Conservation (phyloP, 768 basidiomycete species). For the Lentinula lateritia region DNA sequence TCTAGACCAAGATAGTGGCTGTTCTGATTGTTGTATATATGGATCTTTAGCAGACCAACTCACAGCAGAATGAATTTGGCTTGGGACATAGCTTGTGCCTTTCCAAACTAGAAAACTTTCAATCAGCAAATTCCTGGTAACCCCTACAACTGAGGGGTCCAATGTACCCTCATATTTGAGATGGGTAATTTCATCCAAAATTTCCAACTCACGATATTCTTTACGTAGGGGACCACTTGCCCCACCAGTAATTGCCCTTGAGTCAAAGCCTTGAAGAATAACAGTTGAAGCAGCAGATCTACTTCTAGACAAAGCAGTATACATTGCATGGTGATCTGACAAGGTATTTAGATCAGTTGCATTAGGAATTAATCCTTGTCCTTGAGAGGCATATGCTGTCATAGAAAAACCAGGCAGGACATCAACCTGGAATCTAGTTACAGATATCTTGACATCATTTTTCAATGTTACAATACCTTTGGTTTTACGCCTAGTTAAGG, state of each 20-base stretch:
- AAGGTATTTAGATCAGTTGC: slow-evolving; percentile 21
- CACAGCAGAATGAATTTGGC: background rate
- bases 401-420: slow-evolving; percentile 24
- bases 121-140: background rate
- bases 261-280: slow-evolving; percentile 15
- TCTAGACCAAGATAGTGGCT: no score
- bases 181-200: slow-evolving; percentile 19
- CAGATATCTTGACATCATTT: slow-evolving; percentile 11
- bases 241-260: slow-evolving; percentile 10
- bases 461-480: slow-evolving; percentile 11
- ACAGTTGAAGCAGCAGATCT: slow-evolving; percentile 15
- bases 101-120: background rate
- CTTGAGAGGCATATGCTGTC: slow-evolving; percentile 28
- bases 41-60: background rate
- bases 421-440: slow-evolving; percentile 1
- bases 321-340: slow-evolving; percentile 8
- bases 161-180: background rate
- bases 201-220: slow-evolving; percentile 18
- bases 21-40: background rate
- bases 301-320: slow-evolving; percentile 6
- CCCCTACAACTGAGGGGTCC: background rate
- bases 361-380: slow-evolving; percentile 22
- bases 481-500: slow-evolving; percentile 10
- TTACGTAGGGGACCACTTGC: slow-evolving; percentile 7
- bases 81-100: background rate